Conservation (phyloP, 2,329 filamentous ascomycete species). For the Grosmannia clavigera region DNA sequence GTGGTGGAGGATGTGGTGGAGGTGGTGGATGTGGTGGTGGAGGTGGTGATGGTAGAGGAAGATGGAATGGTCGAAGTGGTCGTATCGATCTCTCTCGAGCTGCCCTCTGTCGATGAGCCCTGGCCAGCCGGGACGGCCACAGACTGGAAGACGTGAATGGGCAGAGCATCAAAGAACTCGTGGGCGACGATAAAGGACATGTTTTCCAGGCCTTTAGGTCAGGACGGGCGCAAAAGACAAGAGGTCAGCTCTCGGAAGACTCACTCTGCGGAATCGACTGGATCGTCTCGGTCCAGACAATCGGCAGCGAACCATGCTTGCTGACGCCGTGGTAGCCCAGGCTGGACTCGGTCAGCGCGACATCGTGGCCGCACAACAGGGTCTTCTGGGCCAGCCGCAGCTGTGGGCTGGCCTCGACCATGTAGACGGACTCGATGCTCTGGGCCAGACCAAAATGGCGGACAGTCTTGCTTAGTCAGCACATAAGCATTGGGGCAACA, state of each 20-base stretch:
- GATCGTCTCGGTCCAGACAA: constrained; percentile 85
- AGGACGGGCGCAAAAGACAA: background rate
- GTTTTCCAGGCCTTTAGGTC: constrained; percentile 43
- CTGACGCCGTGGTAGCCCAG: constrained; percentile 61
- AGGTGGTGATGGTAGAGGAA: too few species aligned
- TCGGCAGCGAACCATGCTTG: constrained; percentile 62
- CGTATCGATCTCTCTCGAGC: too few species aligned
- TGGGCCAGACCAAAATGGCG: constrained; percentile 66
- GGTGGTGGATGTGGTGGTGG: background rate
- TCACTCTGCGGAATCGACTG: constrained; percentile 63
- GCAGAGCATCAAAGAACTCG: constrained; percentile 96
- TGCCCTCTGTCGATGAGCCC: too few species aligned
- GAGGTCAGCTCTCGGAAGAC: constrained; percentile 9
- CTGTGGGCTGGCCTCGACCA: constrained; percentile 84
- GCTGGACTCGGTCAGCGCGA: constrained; percentile 55
- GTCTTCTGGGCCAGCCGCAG: constrained; percentile 67
- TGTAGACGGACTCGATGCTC: constrained; percentile 75
- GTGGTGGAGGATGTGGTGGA: background rate
- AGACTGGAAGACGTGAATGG: constrained; percentile 89
- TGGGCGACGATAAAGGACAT: constrained; percentile 92
- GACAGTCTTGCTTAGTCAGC: constrained; percentile 43
- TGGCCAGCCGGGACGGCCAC: constrained; percentile 12
- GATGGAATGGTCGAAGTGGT: too few species aligned
- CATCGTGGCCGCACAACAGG: constrained; percentile 63
- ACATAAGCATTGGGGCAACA: too few species aligned